Evolutionary conservation across 257 asterid species (phyloP).

Genomic region (Petrea volubilis): DNA sequence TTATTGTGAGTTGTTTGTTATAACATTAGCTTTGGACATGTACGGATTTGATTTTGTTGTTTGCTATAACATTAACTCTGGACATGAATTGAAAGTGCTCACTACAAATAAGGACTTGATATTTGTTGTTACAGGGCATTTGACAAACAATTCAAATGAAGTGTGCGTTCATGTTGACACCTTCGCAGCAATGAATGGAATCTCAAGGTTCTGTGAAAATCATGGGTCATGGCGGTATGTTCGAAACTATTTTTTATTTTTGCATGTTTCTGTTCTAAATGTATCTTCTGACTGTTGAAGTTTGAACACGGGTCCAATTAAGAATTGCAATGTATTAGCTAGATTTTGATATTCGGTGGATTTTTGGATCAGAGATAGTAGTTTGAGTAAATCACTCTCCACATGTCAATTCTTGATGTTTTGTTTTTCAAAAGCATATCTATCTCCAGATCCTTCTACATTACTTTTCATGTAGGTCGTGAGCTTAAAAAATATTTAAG

Average conservation of each 20-base stretch:
- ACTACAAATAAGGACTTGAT: not conserved
- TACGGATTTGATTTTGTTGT: constrained; percentile 14
- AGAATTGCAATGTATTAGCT: not conserved
- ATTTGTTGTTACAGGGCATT: constrained; percentile 49
- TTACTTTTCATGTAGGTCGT: not conserved
- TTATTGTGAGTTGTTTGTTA: too few relatives aligned
- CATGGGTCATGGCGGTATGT: constrained; percentile 76
- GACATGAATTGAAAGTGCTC: not conserved
- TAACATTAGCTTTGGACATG: too few relatives aligned
- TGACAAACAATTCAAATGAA: constrained; percentile 51
- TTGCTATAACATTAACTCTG: not conserved
- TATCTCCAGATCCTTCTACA: not conserved
- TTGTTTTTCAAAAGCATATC: not conserved
- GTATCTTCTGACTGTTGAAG: constrained; percentile 7
- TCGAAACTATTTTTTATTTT: not conserved
- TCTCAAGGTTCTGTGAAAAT: constrained; percentile 89
- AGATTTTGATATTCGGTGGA: not conserved
- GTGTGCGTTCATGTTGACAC: constrained; percentile 86
- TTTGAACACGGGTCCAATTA: not conserved
- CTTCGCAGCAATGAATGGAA: constrained; percentile 88
- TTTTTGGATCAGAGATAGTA: not conserved
- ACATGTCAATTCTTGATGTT: not conserved
- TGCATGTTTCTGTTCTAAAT: constrained; percentile 1
- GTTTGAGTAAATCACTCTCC: not conserved
- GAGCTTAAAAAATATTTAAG: not conserved